Evolutionary conservation across 2,329 filamentous ascomycete species (phyloP).

Genomic region (Chrysoporthe puriensis): DNA sequence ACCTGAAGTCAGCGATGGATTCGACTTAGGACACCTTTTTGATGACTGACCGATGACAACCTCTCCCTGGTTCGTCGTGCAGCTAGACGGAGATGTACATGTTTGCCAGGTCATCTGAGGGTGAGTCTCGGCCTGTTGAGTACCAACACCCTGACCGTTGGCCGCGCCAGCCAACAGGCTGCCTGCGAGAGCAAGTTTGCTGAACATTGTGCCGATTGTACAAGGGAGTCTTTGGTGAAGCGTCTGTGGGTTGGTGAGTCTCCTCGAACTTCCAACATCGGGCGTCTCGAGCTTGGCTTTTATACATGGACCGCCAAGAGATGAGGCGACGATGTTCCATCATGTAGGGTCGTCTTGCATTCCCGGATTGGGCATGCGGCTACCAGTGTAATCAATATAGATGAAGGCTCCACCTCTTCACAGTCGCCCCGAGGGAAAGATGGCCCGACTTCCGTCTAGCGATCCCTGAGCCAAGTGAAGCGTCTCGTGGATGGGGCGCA

Average conservation of each 20-base stretch:
- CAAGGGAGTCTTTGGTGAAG: not conserved
- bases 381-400: conserved; percentile 6
- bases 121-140: conserved; percentile 50
- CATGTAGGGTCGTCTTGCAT: not conserved
- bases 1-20: not conserved
- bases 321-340: not conserved
- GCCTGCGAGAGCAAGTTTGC: conserved; percentile 9
- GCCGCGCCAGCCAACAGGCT: conserved; percentile 16
- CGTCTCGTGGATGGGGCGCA: not conserved
- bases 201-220: conserved; percentile 8
- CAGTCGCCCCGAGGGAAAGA: not conserved
- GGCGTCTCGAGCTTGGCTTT: not conserved
- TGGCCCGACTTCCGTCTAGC: conserved; percentile 17
- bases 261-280: not conserved
- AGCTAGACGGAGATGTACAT: conserved; percentile 52
- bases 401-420: conserved; percentile 9
- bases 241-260: not conserved
- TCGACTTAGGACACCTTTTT: not conserved
- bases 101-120: conserved; percentile 56
- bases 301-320: conserved; percentile 10
- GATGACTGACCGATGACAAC: conserved; percentile 48
- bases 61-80: conserved; percentile 51
- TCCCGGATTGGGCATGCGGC: not conserved
- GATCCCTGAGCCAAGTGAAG: not conserved
- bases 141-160: conserved; percentile 55